Evolutionary conservation across 2,329 filamentous ascomycete species (phyloP), one percentile per base, ranked within the genome.

Genomic region (Chaetomium sp.): DNA sequence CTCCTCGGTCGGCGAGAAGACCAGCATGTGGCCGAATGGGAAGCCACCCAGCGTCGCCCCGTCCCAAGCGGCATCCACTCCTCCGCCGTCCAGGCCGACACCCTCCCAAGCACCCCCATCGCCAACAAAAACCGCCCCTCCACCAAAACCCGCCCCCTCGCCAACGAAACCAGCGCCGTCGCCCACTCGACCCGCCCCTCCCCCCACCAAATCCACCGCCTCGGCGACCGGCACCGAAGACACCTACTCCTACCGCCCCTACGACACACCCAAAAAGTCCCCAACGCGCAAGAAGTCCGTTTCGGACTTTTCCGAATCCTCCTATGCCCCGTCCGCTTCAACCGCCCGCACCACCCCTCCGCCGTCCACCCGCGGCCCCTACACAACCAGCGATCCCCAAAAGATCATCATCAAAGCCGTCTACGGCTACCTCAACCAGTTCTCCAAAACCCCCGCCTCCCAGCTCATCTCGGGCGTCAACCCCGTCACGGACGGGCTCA

Each of bases 361-460:
- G 19, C 89, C 91, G 1, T 93, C 90, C 3, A 84, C 89, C 69
- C 87, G 91, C 56, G 87, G 88, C 1, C 86, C 91, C 2, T 98
- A 97, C 78, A 85, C 87, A 42, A 97, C 93, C 31, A 91, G 91
- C 69, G 92, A 98, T 75, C 93, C 94, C 0, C 88, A 96, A 79
- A 99, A 99, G 83, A 95, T 99, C 74, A 89, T 97, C 68, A 94
- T 99, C 77, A 90, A 90, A 73, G 95, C 90, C 12, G 95, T 98
- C 3, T 98, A 96, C 75, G 84, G 90, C 63, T 98, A 96, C 82
- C 93, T 93, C 78, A 95, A 96, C 75, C 86, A 91, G 64, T 96
- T 92, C 72, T 88, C 91, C 70, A 91, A 90, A 74, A 93, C 90
- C n/a, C 94, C 95, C 0, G 87, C 91, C n/a, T 93, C 92, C 19